Percentiles rank a stretch among this genome's conserved stretches.
Evolutionary conservation across 192 early-diverging fungal species (phyloP).

Genomic region (Umbelopsis isabellina): DNA sequence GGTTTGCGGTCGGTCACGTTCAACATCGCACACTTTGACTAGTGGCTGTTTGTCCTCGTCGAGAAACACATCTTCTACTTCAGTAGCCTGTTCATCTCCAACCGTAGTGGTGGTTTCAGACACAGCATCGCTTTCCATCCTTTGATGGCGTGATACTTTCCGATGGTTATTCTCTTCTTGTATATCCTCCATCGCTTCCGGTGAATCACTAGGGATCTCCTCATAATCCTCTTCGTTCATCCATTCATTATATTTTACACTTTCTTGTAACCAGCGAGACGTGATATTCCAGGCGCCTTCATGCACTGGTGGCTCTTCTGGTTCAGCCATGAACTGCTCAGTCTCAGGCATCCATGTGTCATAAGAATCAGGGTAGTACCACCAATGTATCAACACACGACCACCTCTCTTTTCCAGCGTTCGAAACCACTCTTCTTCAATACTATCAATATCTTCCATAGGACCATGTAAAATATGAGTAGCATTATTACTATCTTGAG

Average conservation of each 20-base stretch:
- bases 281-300: conserved; percentile 72
- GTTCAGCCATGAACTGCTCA: conserved; percentile 62
- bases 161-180: background rate
- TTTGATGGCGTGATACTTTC: conserved; percentile 12
- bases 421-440: conserved; percentile 63
- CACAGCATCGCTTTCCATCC: conserved; percentile 24
- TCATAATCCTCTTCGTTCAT: conserved; percentile 91
- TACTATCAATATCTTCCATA: conserved; percentile 43
- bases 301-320: conserved; percentile 63
- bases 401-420: conserved; percentile 62
- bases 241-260: conserved; percentile 75
- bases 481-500: conserved; percentile 30
- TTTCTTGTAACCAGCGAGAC: conserved; percentile 76
- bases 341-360: conserved; percentile 73
- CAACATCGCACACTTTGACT: conserved; percentile 52
- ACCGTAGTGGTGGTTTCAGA: conserved; percentile 11
- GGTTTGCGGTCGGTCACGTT: conserved; percentile 50
- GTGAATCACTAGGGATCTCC: conserved; percentile 14
- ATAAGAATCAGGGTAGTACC: conserved; percentile 83
- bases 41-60: conserved; percentile 48
- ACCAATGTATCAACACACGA: conserved; percentile 75
- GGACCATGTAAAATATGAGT: conserved; percentile 55
- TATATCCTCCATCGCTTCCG: conserved; percentile 4
- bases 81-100: conserved; percentile 6
- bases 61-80: conserved; percentile 5